A percentile compares a stretch with the other conserved stretches of the same genome.
These are phyloP conservation scores for Epichloe gansuensis DNA, from an alignment of 2,329 filamentous ascomycete genomes.

Conservation along the genomic window DNA sequence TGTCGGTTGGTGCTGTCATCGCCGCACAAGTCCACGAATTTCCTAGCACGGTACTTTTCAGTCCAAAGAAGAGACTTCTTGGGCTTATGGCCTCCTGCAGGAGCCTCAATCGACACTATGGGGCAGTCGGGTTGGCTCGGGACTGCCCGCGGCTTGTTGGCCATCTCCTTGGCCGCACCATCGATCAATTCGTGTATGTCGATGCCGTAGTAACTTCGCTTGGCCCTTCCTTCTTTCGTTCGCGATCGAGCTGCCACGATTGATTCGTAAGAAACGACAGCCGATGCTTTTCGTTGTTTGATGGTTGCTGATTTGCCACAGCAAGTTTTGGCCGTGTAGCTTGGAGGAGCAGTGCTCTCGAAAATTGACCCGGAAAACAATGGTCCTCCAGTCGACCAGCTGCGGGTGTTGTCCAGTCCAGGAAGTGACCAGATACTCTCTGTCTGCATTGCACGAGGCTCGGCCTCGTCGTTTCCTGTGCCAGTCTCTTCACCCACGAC, in stretches of 20 bases:
- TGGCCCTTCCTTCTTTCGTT: slow-evolving; percentile 54
- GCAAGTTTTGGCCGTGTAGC: slow-evolving; percentile 39
- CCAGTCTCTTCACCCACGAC: background rate
- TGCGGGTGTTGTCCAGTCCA: slow-evolving; percentile 1
- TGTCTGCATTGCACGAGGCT: background rate
- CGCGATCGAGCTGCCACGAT: slow-evolving; percentile 57
- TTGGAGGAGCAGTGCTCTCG: slow-evolving; percentile 13
- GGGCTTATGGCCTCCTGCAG: slow-evolving; percentile 22
- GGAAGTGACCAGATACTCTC: background rate
- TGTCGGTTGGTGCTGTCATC: slow-evolving; percentile 87
- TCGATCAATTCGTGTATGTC: slow-evolving; percentile 78
- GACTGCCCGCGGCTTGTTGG: slow-evolving; percentile 20
- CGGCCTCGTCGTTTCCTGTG: slow-evolving; percentile 2
- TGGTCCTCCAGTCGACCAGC: slow-evolving; percentile 12
- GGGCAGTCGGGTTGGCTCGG: slow-evolving; percentile 20
- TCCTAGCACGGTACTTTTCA: slow-evolving; percentile 88
- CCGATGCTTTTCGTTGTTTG: slow-evolving; percentile 36
- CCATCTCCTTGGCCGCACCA: slow-evolving; percentile 50
- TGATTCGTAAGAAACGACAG: slow-evolving; percentile 46
- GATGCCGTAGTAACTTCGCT: slow-evolving; percentile 78
- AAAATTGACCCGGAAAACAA: slow-evolving; percentile 19
- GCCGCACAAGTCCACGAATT: slow-evolving; percentile 85
- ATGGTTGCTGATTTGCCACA: slow-evolving; percentile 45
- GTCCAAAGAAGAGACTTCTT: slow-evolving; percentile 68
- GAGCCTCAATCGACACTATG: slow-evolving; percentile 31